A percentile compares a stretch with the other conserved stretches of the same genome.
These are phyloP conservation scores for Ophiostoma quercus DNA, from an alignment of 2,329 filamentous ascomycete species.

Conservation along the genomic window DNA sequence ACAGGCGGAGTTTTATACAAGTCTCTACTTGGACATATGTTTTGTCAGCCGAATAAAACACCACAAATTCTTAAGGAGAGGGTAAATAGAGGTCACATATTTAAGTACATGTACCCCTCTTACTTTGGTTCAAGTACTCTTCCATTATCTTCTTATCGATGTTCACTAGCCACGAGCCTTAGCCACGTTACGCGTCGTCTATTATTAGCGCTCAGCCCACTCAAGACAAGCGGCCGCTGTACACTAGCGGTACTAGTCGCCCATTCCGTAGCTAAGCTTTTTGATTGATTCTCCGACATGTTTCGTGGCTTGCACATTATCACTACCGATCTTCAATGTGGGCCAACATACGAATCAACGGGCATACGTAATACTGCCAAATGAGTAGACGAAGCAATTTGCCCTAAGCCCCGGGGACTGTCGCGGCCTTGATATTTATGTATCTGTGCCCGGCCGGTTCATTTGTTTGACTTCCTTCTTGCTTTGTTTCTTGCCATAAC, in stretches of 20 bases:
- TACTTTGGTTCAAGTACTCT: too few relatives aligned
- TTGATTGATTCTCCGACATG: background rate
- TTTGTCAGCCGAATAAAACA: too few relatives aligned
- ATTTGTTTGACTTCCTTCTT: too few relatives aligned
- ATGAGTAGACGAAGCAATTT: background rate
- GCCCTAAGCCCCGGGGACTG: background rate
- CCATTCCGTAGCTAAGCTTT: constrained; percentile 1
- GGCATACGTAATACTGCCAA: constrained; percentile 1
- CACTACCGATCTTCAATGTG: background rate
- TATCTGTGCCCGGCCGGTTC: background rate
- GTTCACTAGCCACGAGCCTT: background rate
- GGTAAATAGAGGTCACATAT: too few relatives aligned
- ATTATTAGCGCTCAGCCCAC: background rate
- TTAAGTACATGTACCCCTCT: too few relatives aligned
- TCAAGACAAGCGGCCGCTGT: too few relatives aligned
- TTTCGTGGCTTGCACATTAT: background rate
- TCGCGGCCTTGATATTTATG: background rate
- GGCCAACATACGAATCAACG: background rate
- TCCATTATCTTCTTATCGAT: background rate
- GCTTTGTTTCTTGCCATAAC: too few relatives aligned
- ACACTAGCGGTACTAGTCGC: background rate
- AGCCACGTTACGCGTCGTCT: constrained; percentile 5
- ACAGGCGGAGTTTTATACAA: too few relatives aligned
- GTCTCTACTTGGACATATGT: too few relatives aligned
- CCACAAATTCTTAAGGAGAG: too few relatives aligned